Percentiles rank a stretch among this genome's conserved stretches.
Conservation (phyloP, 441 rosid genomes). For the Euphorbia schlechtendalii region DNA sequence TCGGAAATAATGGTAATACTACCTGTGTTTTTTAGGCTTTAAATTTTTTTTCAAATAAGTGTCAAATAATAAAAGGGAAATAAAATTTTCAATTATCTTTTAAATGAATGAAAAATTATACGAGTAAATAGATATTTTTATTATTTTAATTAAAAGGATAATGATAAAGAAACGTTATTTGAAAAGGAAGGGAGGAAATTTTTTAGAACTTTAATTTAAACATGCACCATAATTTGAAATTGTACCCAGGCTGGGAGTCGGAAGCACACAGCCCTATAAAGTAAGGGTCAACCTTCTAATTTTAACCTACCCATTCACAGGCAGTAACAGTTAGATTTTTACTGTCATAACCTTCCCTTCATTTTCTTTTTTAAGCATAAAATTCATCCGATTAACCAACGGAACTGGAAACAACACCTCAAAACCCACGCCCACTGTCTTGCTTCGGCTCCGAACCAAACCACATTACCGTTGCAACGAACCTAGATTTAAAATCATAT, state of each 20-base stretch:
- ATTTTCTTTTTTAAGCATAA: neutral
- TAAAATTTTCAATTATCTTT: no score
- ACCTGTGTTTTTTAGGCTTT: no score
- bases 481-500: constrained; percentile 29
- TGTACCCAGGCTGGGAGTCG: constrained; percentile 5
- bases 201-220: no score
- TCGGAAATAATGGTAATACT: no score
- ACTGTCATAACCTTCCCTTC: neutral
- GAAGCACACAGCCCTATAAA: neutral
- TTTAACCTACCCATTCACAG: neutral
- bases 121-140: no score
- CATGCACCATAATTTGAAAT: neutral
- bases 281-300: neutral
- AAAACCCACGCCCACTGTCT: neutral
- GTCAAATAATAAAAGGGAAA: no score
- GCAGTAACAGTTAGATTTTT: neutral
- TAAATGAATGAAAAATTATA: no score
- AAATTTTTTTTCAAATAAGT: no score
- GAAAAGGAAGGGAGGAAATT: no score
- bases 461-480: constrained; percentile 43
- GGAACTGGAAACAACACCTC: no score
- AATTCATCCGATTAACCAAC: neutral
- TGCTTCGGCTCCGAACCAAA: constrained; percentile 43
- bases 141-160: no score
- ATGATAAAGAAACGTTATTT: no score